Percentiles rank a stretch among this genome's conserved stretches.
Conservation (phyloP, 208 protist genomes). For the Leishmania amazonensis region DNA sequence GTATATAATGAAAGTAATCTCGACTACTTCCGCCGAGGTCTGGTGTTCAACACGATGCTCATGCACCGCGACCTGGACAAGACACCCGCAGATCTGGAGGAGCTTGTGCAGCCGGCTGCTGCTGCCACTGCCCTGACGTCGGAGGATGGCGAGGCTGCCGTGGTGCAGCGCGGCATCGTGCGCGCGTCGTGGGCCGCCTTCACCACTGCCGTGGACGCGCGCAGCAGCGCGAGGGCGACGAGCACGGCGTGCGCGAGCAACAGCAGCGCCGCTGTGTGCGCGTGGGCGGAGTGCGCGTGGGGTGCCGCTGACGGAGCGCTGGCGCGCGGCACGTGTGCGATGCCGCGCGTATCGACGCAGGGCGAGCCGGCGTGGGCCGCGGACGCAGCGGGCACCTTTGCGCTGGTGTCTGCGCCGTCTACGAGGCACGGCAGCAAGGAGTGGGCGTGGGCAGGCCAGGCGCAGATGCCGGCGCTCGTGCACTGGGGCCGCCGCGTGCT, state of each 20-base stretch:
- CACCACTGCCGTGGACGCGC: background rate
- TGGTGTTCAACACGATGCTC: constrained; percentile 20
- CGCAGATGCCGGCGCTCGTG: constrained; percentile 8
- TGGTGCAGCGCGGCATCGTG: background rate
- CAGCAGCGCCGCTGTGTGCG: constrained; percentile 9
- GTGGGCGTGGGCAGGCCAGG: constrained; percentile 2
- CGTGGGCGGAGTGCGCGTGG: constrained; percentile 7
- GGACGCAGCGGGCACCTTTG: constrained; percentile 16
- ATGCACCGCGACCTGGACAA: constrained; percentile 10
- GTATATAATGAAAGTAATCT: too few relatives aligned
- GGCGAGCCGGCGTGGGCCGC: constrained; percentile 8
- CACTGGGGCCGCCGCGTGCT: constrained; percentile 13
- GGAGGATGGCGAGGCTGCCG: background rate
- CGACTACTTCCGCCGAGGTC: constrained; percentile 7
- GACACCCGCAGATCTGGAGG: background rate
- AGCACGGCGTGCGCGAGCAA: constrained; percentile 1
- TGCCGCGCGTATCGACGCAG: constrained; percentile 13
- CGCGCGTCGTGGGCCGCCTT: background rate
- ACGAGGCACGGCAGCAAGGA: background rate
- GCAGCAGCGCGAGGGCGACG: background rate
- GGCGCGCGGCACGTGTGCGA: background rate
- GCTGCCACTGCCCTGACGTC: background rate
- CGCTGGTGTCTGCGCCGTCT: background rate
- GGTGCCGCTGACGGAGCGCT: background rate
- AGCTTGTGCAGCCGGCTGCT: constrained; percentile 5